Evolutionary conservation across 2,329 filamentous ascomycete genomes (phyloP).

Genomic region (Colletotrichum filicis): DNA sequence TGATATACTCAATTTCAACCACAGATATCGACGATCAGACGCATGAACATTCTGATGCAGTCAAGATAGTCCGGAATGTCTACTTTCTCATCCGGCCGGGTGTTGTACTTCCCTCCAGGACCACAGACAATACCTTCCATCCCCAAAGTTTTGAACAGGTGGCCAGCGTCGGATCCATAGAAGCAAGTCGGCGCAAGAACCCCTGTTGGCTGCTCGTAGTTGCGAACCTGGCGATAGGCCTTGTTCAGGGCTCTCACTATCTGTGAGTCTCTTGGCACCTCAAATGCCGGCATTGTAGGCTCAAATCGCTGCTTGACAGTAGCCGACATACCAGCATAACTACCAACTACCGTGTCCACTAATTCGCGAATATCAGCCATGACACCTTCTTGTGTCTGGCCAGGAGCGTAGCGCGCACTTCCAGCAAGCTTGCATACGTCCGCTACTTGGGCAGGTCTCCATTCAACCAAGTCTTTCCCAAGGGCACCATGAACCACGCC

Average conservation of each 20-base stretch:
- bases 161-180: no score
- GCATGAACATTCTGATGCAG: constrained; percentile 41
- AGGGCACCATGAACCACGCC: constrained; percentile 41
- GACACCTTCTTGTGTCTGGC: constrained; percentile 40
- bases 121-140: constrained; percentile 43
- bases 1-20: constrained; percentile 2
- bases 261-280: no score
- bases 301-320: no score
- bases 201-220: no score
- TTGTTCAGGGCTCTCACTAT: no score
- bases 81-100: constrained; percentile 41
- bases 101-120: constrained; percentile 41
- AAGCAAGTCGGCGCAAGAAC: no score
- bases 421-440: constrained; percentile 40
- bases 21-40: constrained; percentile 41
- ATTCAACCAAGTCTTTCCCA: constrained; percentile 39
- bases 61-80: constrained; percentile 42
- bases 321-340: constrained; percentile 10
- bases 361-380: constrained; percentile 37
- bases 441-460: constrained; percentile 40
- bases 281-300: no score
- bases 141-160: constrained; percentile 38
- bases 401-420: constrained; percentile 41
- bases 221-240: no score
- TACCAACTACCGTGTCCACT: constrained; percentile 5